phyloP scores from a whole-genome alignment of 345 rosid species.

The Lepidium sativum region DNA sequence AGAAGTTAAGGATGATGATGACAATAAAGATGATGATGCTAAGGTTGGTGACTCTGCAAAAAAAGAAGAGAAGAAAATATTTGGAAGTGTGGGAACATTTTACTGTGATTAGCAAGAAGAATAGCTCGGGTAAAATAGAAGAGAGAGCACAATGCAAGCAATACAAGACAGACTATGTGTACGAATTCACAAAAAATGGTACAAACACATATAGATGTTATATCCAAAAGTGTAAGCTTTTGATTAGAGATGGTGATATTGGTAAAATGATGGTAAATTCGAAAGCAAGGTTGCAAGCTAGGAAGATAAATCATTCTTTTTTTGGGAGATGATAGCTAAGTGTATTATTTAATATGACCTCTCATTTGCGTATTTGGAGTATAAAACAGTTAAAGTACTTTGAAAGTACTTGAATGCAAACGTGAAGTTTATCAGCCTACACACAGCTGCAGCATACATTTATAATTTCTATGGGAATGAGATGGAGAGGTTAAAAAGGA shows the following conservation, averaged over 20 bases:
- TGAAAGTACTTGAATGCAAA: neutral
- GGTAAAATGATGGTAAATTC: neutral
- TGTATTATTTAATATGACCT: neutral
- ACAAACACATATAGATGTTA: neutral
- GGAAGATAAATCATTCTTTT: neutral
- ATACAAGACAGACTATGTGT: neutral
- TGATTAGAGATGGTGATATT: neutral
- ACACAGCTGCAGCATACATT: neutral
- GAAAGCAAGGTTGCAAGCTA: neutral
- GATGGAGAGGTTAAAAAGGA: neutral
- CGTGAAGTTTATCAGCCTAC: neutral
- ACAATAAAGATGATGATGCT: neutral
- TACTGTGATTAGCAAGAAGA: neutral
- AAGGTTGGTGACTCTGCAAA: neutral
- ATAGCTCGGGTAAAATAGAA: neutral
- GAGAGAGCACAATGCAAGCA: neutral
- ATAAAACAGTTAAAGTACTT: neutral
- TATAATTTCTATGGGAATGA: neutral
- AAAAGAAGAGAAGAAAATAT: neutral
- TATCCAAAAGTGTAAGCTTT: neutral
- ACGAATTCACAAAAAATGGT: neutral
- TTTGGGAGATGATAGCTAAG: neutral
- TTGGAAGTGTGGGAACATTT: neutral
- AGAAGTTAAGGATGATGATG: neutral
- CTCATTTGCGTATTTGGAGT: neutral